Evolutionary conservation across 805 yeast genomes (phyloP), one percentile per base, ranked within the genome.

Genomic region (Myxozyma udenii): DNA sequence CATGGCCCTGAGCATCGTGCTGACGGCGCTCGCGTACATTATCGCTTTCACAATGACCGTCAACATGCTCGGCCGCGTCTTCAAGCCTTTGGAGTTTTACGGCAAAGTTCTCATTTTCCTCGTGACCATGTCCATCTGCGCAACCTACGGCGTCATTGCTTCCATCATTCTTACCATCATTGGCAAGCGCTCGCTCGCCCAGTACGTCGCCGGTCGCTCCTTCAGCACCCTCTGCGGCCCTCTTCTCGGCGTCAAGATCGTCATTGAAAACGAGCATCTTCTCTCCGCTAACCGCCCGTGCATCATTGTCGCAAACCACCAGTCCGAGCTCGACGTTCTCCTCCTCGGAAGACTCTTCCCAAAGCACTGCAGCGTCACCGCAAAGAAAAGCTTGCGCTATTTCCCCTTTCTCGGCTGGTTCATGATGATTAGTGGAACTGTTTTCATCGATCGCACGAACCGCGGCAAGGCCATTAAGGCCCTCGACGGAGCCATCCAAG

Each of bases 391-490:
- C 3, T 76, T 93, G 63, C 81, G 86, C 63, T 87, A 79, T 66
- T 74, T 88, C 46, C 99, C 99, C 16, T 78, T 93, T 62, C 74
- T 93, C 61, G 99, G 99, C 12, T 91, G 97, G 98, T 93, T 90
- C 72, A 63, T 93, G 98, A 64, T 80, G 23, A 77, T 88, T 22
- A 81, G 93, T 57, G 96, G 96, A 11, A 85, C 98, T 1, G 84
- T 91, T 62, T 93, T 93, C 71, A 74, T 93, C 49, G 96, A 93
- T 67, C 81, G 99, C 67, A 72, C 81, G 4, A 83, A 81, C 66
- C 80, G 87, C 58, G 80, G 79, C 51, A 81, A 84, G 64, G 89
- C 97, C 21, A 78, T 87, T 51, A 74, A 73, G 50, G 85, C 93
- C 7, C 78, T 93, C 66, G 83, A 83, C 47, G 68, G 70, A 12